Percentiles rank a stretch among this genome's conserved stretches.
Evolutionary conservation across 306 rosid genomes (phyloP).

Genomic region (Quercus dentata): DNA sequence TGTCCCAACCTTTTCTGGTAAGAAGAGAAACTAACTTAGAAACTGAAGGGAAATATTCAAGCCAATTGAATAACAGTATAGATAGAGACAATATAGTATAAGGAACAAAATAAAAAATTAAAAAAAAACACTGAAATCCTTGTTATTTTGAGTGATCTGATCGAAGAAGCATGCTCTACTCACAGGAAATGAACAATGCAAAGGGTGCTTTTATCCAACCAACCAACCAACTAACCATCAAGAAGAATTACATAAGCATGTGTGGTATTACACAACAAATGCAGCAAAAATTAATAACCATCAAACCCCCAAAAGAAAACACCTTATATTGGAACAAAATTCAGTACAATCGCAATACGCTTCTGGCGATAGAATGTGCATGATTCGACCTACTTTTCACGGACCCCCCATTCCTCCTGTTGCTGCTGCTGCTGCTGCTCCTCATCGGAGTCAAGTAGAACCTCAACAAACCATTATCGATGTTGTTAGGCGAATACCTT

Average conservation of each 20-base stretch:
- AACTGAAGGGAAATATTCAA: background rate
- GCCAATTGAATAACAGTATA: constrained; percentile 12
- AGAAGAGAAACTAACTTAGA: constrained; percentile 14
- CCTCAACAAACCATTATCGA: constrained; percentile 71
- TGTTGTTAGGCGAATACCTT: constrained; percentile 64
- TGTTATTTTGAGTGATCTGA: constrained; percentile 48
- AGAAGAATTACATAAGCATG: constrained; percentile 70
- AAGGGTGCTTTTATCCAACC: constrained; percentile 32
- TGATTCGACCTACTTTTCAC: constrained; percentile 73
- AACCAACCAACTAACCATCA: constrained; percentile 63
- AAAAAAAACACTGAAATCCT: constrained; percentile 35
- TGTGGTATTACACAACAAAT: constrained; percentile 77
- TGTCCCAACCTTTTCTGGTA: constrained; percentile 28
- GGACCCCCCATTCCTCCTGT: constrained; percentile 50
- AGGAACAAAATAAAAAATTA: constrained; percentile 2
- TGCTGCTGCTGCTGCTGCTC: constrained; percentile 52
- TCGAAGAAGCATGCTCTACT: constrained; percentile 44
- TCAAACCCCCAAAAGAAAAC: constrained; percentile 46
- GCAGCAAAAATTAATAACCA: constrained; percentile 54
- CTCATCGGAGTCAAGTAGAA: constrained; percentile 79
- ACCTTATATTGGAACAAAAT: constrained; percentile 32
- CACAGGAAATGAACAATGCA: constrained; percentile 50
- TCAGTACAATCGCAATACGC: constrained; percentile 88
- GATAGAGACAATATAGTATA: background rate
- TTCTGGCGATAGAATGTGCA: constrained; percentile 94